Evolutionary conservation across 2,329 filamentous ascomycete genomes (phyloP), one percentile per base, ranked within the genome.

Genomic region (Penicillium sumatraense): DNA sequence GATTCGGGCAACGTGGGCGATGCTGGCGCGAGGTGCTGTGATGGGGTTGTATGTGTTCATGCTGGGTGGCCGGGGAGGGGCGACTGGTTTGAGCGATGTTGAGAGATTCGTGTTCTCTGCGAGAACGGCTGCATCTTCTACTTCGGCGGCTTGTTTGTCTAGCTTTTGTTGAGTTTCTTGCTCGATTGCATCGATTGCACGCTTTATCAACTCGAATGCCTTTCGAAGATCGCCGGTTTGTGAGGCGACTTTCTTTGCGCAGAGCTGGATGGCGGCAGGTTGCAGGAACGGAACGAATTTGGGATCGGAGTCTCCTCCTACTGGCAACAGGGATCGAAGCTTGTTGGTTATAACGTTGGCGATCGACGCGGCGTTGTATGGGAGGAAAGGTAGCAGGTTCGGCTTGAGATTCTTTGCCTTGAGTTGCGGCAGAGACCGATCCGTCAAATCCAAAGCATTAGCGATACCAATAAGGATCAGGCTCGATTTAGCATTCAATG

Each of bases 181-280:
- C 75, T 98, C 95, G 46, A 97, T 86, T 20, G 96, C 78, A 72
- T 98, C 93, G 53, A 99, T 86, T 3, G 93, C 91, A 51, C 91
- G 86, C 44, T 91, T 89, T 72, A 93, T 92, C 56, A 99, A 91
- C 73, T 97, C 93, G 67, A 98, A 97, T 0, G 93, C 93, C 74
- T 96, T 96, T 57, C 95, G 90, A 46, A 99, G 76, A 72, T 99
- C 95, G 40, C 95, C 95, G 0, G 91, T 96, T 72, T 98, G 93
- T 51, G 89, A 91, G 3, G 95, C 89, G 14, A 99, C 91, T 72
- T 98, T 99, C 72, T 95, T 91, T 7, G 95, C 89, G 72, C 93
- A 96, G 41, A 99, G 87, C 68, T 96, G 91, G 64, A 99, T 92
- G 16, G 95, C 95, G 11, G 91, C 90, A 1, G 93, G 93, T 68